Evolutionary conservation across 495 filamentous ascomycete genomes (phyloP).

Genomic region (Neurospora terricola): DNA sequence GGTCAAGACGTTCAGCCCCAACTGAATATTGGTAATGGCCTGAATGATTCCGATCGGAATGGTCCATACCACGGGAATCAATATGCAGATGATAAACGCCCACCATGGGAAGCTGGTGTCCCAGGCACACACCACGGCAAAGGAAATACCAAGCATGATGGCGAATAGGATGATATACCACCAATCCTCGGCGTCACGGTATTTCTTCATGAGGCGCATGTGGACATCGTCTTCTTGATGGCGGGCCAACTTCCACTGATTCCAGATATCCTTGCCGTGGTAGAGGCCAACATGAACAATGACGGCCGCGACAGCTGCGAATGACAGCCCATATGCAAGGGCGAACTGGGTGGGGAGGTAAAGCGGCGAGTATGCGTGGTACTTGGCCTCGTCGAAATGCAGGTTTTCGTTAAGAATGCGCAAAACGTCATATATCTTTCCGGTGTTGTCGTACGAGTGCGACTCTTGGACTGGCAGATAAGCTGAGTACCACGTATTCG

Average conservation of each 20-base stretch:
- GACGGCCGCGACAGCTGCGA: constrained; percentile 57
- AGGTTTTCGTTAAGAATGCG: constrained; percentile 37
- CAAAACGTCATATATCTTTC: constrained; percentile 44
- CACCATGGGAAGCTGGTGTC: constrained; percentile 54
- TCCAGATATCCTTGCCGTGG: constrained; percentile 51
- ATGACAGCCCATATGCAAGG: constrained; percentile 55
- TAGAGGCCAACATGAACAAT: constrained; percentile 54
- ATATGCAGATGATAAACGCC: constrained; percentile 53
- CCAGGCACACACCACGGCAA: constrained; percentile 49
- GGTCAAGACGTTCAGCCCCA: constrained; percentile 57
- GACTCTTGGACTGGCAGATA: constrained; percentile 47
- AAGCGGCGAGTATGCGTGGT: constrained; percentile 50
- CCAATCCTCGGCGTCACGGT: constrained; percentile 45
- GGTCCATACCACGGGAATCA: constrained; percentile 43
- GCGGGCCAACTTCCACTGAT: constrained; percentile 37
- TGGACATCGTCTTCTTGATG: constrained; percentile 59
- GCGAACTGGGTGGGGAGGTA: constrained; percentile 54
- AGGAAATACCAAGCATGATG: constrained; percentile 34
- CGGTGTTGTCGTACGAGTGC: constrained; percentile 51
- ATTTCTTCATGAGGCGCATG: constrained; percentile 50
- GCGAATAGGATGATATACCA: constrained; percentile 40
- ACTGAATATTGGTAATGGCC: constrained; percentile 56
- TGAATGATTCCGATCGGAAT: constrained; percentile 50
- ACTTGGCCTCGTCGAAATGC: constrained; percentile 41
- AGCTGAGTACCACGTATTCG: constrained; percentile 52